A percentile compares a stretch with the other conserved stretches of the same genome.
Conservation (phyloP, 2,329 filamentous ascomycete species). For the Aspergillus ruber region DNA sequence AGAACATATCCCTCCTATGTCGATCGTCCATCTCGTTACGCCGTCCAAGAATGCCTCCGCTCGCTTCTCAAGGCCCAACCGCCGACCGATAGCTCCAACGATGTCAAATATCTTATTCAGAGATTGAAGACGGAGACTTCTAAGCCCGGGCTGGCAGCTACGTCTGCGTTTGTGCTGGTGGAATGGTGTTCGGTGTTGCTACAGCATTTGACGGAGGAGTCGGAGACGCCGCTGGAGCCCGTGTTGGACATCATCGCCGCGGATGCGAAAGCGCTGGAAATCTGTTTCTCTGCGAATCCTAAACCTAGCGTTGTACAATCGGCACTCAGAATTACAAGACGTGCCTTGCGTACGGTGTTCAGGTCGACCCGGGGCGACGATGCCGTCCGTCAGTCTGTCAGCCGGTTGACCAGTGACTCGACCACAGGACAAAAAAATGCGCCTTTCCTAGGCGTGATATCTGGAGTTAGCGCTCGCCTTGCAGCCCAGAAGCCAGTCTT, state of each 20-base stretch:
- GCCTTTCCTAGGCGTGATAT: constrained; percentile 74
- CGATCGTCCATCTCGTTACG: constrained; percentile 76
- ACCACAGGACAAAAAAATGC: constrained; percentile 62
- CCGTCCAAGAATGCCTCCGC: constrained; percentile 72
- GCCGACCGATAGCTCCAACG: constrained; percentile 33
- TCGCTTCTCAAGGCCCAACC: constrained; percentile 57
- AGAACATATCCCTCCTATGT: constrained; percentile 80
- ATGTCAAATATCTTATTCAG: constrained; percentile 54
- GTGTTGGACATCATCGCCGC: constrained; percentile 58
- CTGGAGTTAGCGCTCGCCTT: constrained; percentile 75
- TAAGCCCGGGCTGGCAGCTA: constrained; percentile 70
- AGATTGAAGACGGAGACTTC: constrained; percentile 65
- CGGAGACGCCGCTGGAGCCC: constrained; percentile 58
- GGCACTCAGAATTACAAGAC: constrained; percentile 68
- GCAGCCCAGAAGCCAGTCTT: constrained; percentile 57
- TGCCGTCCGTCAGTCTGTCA: constrained; percentile 57
- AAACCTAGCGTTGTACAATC: constrained; percentile 64
- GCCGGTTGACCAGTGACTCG: constrained; percentile 62
- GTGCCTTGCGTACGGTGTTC: constrained; percentile 71
- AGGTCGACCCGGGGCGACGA: constrained; percentile 54
- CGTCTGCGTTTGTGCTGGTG: constrained; percentile 78
- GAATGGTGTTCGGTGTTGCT: constrained; percentile 84
- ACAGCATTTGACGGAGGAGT: constrained; percentile 59
- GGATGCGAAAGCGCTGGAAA: constrained; percentile 69
- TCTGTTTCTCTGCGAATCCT: constrained; percentile 61